Base-by-base conservation (phyloP, 768 basidiomycete species). In the Strobilomyces echinocephalus region DNA sequence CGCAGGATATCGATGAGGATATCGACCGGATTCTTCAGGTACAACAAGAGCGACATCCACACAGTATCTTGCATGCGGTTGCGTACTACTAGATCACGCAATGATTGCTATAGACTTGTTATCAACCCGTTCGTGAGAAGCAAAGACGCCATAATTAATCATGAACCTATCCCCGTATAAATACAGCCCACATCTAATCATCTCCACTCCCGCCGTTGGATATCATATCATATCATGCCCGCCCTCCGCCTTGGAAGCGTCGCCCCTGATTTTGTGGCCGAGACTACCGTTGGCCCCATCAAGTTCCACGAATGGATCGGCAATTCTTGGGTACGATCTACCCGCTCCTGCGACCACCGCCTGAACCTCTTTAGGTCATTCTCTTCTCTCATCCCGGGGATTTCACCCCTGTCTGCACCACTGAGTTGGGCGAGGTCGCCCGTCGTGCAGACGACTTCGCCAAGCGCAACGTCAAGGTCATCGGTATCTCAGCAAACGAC, bases 311-410 rank as follows among this genome's bases (percentile, higher is more conserved):
- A 97, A 30, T 97, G 85, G 84, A 86, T 94, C 67, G 91, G 87
- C 36, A 72, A 84, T 63, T 88, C 86, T 20, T 97, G 94, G 95
- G 88, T 87, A 69, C 58, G 80, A 14, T 16, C 26, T 15, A 1
- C 28, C 26, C 43, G n/a, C 60, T n/a, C 44, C 36, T 26, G 28
- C n/a, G 1, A 24, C 24, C 21, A n/a, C 6, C 49, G 35, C 24
- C 43, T 57, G 35, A 50, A 38, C 36, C 7, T 30, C 28, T 24
- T n/a, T 53, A 91, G 90, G 88, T 79, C 46, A 73, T 93, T 68
- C 79, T 98, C 52, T 98, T 97, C 82, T 95, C 93, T 30, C 94
- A 97, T 72, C 93, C 93, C 1, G 94, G 88, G 41, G 88, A 92
- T 67, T 92, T 92, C 67, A 90, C 88, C n/a, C 88, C 89, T 46